Evolutionary conservation across 768 basidiomycete genomes (phyloP).

Genomic region (Rhodotorula paludigena): DNA sequence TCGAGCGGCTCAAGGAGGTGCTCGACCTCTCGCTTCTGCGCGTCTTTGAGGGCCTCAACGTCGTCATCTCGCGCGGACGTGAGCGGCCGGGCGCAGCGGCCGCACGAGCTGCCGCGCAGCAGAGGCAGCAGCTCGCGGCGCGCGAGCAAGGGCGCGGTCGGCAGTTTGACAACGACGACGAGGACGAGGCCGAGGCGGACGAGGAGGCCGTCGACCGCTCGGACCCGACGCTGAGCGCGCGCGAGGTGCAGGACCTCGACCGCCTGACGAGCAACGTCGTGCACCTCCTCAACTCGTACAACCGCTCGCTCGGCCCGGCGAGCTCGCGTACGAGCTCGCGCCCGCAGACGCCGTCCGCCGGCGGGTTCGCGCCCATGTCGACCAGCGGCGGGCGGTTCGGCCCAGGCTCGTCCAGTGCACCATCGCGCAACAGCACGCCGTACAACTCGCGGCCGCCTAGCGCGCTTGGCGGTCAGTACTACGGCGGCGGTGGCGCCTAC

Average conservation of each 20-base stretch:
- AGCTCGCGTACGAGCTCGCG: conserved; percentile 4
- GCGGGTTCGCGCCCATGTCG: not conserved
- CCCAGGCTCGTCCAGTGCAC: not conserved
- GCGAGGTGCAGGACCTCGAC: conserved; percentile 38
- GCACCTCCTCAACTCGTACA: conserved; percentile 36
- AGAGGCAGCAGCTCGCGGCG: not conserved
- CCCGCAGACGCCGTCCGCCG: not conserved
- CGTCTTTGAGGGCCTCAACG: conserved; percentile 74
- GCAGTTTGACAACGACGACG: conserved; percentile 34
- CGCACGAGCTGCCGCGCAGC: not conserved
- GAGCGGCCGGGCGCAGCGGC: not conserved
- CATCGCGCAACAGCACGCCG: not conserved
- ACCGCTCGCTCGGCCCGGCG: conserved; percentile 17
- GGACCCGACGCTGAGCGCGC: conserved; percentile 29
- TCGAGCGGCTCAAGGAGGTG: conserved; percentile 71
- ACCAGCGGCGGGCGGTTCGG: not conserved
- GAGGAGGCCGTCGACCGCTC: conserved; percentile 31
- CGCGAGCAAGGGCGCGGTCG: conserved; percentile 19
- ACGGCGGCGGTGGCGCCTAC: not conserved
- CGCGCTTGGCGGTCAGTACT: not conserved
- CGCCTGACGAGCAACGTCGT: conserved; percentile 33
- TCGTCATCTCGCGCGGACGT: conserved; percentile 17
- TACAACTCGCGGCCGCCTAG: not conserved
- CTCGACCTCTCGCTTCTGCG: conserved; percentile 81
- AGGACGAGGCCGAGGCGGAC: conserved; percentile 36